Base-by-base conservation (phyloP, 2,329 filamentous ascomycete genomes). In the Penicillium occitanis region DNA sequence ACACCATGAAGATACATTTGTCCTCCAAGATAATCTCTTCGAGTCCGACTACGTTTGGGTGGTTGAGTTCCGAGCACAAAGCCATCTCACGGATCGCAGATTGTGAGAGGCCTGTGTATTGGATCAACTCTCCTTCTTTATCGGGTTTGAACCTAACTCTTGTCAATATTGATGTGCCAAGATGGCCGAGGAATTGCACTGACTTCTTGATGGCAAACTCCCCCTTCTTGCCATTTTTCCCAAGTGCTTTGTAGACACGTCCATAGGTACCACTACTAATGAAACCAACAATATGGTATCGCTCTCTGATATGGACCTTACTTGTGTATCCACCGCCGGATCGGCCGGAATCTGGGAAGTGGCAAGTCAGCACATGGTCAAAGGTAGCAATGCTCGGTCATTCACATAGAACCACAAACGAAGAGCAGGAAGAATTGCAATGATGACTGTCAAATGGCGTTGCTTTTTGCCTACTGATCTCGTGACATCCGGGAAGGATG, bases 1-100 rank as follows among this genome's bases (percentile, higher is more conserved):
- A 98, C 1, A 99, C 93, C 91, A 99, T 99, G 80, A 93, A 99
- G 77, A 99, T 98, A 81, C 93, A 97, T 82, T 98, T 98, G 78
- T 97, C 93, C 80, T 99, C 94, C 2, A 99, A 85, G 73, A 99
- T 97, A 73, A 97, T 98, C 79, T 99, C 95, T 68, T 94, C 88
- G 1, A 97, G 87, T 67, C 90, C 88, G 70, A 99, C 94, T 40
- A 99, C 89, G 76, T 98, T 98, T 65, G 87, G 83, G 77, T 99
- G 93, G 66, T 86, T 88, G 30, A 99, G 85, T 76, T 99, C 95
- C 44, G 92, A 95, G 80, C 95, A 99, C 0, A 99, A 84, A 17
- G 94, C 92, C 93, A 99, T 99, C 79, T 99, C 95, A 63, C 95
- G 91, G 70, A 97, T 92, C 4, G 95, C 95, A 14, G 93, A 97